Evolutionary conservation across 2,329 filamentous ascomycete genomes (phyloP), one percentile per base, ranked within the genome.

Genomic region (Fusarium tricinctum): DNA sequence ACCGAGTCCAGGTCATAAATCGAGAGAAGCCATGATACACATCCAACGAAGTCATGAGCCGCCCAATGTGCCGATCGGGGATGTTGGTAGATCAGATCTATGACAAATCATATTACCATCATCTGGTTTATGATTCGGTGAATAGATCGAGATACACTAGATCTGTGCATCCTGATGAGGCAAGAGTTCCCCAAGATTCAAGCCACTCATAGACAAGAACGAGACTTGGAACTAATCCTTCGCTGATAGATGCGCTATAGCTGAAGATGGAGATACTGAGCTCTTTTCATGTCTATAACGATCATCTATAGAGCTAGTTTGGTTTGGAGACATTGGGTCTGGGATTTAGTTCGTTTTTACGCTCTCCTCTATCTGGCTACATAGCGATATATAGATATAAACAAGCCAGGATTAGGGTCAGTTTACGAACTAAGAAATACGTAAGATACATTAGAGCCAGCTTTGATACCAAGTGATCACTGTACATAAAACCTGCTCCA

Each of bases 201-300:
- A 26, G 61, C 61, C 61, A 64, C 59, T 64, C 61, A 64, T 64
- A 64, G 52, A 64, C 61, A 64, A 64, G 61, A 42, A 64, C 28
- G 39, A 23, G 15, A 5, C 32, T 47, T 28, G n/a, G n/a, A 64
- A 58, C 61, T 32, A 38, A 40, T 30, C 6, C 7, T 17, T 17
- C 10, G 33, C 23, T 28, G 28, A 26, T 15, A 23, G 17, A 23
- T 20, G 8, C 8, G 17, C 15, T 28, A 39, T 13, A 30, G 15
- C 7, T 14, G 13, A 3, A 14, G 19, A 17, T 28, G 30, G 14
- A 22, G 30, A 17, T 6, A 22, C 23, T n/a, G 14, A 4, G 13
- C 12, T 12, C 13, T 35, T 28, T 28, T 9, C 14, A 12, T 35
- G 14, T 19, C 10, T 43, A 14, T 12, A 17, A 43, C 9, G n/a